These are phyloP conservation scores for Ogataea glucozyma DNA, from an alignment of 805 yeast species.

Conservation along the genomic window DNA sequence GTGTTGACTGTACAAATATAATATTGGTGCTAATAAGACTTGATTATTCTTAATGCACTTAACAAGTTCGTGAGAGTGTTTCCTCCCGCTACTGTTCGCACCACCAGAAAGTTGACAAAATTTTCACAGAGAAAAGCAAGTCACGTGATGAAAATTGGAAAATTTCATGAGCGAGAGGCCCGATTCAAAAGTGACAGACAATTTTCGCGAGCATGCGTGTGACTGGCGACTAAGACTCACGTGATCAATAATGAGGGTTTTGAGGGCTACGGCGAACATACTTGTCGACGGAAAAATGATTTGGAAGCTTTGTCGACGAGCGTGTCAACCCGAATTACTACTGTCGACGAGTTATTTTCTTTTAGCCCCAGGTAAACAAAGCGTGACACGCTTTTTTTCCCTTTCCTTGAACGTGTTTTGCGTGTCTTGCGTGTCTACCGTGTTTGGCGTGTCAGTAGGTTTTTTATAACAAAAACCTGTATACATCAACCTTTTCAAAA, in stretches of 20 bases:
- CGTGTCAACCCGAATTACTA: conserved; percentile 1
- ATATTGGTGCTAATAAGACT: neutral
- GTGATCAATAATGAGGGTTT: conserved; percentile 1
- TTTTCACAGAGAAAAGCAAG: conserved; percentile 7
- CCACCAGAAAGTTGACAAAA: no score
- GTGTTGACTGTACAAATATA: conserved; percentile 1
- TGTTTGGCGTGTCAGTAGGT: neutral
- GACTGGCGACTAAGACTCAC: neutral
- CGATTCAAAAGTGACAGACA: neutral
- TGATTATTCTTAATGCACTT: conserved; percentile 1
- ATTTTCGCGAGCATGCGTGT: neutral
- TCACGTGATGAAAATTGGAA: conserved; percentile 11
- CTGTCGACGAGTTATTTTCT: conserved; percentile 15
- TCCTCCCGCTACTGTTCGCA: no score
- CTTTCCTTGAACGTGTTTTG: conserved; percentile 9
- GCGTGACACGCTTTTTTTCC: conserved; percentile 15
- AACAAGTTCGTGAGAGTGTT: conserved; percentile 5
- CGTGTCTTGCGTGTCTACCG: conserved; percentile 6
- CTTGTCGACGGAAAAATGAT: neutral
- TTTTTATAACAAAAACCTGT: neutral
- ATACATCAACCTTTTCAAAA: neutral
- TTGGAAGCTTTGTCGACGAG: conserved; percentile 10
- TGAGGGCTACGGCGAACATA: neutral
- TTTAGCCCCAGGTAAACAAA: conserved; percentile 5
- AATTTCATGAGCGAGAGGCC: neutral